Evolutionary conservation across 139 green algal species (phyloP), one percentile per base, ranked within the genome.

Genomic region (Coccomyxa sp.): DNA sequence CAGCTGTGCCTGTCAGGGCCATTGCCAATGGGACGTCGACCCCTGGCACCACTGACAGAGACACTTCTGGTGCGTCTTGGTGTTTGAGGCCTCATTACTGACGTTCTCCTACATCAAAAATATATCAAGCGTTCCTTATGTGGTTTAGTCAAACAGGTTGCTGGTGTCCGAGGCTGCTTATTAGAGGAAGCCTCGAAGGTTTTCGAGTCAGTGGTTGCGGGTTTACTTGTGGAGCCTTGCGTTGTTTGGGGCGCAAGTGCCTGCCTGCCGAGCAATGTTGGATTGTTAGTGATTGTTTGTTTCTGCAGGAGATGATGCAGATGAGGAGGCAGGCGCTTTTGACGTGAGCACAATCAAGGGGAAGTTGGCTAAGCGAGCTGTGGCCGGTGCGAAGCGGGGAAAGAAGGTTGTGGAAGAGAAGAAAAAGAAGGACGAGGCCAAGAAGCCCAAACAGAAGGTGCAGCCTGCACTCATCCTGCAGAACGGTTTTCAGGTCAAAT

Each of bases 271-370:
- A 71, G 63, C 63, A 21, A 28, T 71, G 9, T 25, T 28, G 18
- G 63, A 25, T 9, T 71, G 4, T 71, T 28, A 11, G 1, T 9
- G 4, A 71, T 1, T 71, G 9, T 7, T 51, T 71, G 7, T 71
- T 28, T 25, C 9, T 71, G 63, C 63, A 71, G 63, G 63, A 71
- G 63, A 71, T 25, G 63, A 71, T 71, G 63, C 17, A 23, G 38
- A 23, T 14, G 57, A 77, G 23, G 79, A 67, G 38, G 67, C 58
- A 27, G 81, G 82, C 58, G 82, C 82, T 9, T 86, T 86, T 79
- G 82, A 86, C 63, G 75, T 74, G 28, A 86, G 77, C 79, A 80
- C 58, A 13, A 79, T 86, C 66, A 79, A 83, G 23, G 81, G 60
- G 51, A 87, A 83, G 58, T 59, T 84, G 79, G 78, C 32, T 71